These are phyloP conservation scores for Torulaspora franciscae DNA, from an alignment of 805 yeast genomes.

Conservation along the genomic window DNA sequence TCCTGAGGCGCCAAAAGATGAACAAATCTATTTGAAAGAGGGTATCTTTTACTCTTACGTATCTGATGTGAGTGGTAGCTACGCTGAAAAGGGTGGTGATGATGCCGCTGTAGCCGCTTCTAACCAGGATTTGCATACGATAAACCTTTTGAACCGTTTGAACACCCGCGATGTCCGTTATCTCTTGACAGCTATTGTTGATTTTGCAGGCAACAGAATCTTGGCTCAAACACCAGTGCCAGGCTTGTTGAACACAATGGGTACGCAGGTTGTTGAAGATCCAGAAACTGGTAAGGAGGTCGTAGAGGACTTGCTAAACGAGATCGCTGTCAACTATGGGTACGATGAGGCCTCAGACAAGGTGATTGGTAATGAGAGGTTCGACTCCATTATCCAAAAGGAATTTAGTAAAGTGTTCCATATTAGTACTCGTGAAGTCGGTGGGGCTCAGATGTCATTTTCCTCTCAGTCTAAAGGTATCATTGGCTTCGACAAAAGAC, in stretches of 20 bases:
- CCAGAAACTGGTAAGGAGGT: conserved; percentile 41
- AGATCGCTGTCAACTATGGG: conserved; percentile 67
- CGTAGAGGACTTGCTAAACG: conserved; percentile 35
- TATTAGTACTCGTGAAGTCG: conserved; percentile 60
- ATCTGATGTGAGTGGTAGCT: conserved; percentile 54
- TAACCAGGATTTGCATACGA: conserved; percentile 71
- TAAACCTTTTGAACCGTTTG: conserved; percentile 61
- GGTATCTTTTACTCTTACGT: conserved; percentile 86
- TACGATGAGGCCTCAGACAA: conserved; percentile 53
- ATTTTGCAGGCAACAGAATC: conserved; percentile 82
- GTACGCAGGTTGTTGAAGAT: conserved; percentile 38
- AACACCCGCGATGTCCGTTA: conserved; percentile 62
- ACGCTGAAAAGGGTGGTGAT: conserved; percentile 65
- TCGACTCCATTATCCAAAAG: conserved; percentile 50
- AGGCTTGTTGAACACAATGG: conserved; percentile 49
- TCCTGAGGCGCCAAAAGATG: conserved; percentile 59
- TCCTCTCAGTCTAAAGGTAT: conserved; percentile 83
- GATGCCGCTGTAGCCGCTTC: conserved; percentile 81
- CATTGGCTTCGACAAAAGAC: conserved; percentile 77
- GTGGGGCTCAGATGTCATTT: conserved; percentile 48
- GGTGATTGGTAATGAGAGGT: conserved; percentile 48
- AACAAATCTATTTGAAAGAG: conserved; percentile 68
- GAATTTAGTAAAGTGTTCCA: conserved; percentile 70
- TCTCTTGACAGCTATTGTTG: conserved; percentile 79
- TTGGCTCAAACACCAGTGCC: conserved; percentile 96